phyloP scores from a whole-genome alignment of 305 asterid genomes.

The Fraxinus dipetala region DNA sequence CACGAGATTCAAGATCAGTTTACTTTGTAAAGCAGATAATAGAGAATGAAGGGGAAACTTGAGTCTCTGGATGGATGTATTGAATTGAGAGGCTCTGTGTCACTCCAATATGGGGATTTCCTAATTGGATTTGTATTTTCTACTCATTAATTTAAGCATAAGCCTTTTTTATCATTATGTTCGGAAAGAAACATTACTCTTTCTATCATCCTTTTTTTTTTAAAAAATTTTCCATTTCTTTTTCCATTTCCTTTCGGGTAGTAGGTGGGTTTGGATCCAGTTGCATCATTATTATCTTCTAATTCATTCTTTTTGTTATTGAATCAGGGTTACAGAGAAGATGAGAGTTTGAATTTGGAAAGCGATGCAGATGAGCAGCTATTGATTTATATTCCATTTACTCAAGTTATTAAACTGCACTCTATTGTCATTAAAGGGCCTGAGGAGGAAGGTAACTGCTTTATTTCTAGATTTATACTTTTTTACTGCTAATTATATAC shows the following conservation, averaged over 20 bases:
- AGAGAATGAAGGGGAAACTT: neutral
- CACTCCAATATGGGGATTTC: neutral
- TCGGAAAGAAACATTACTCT: neutral
- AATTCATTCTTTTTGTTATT: constrained; percentile 16
- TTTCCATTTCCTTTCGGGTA: neutral
- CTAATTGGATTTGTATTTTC: neutral
- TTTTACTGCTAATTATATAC: neutral
- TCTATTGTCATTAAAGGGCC: constrained; percentile 25
- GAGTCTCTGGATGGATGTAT: neutral
- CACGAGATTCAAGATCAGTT: neutral
- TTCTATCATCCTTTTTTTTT: too few relatives aligned
- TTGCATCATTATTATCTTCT: neutral
- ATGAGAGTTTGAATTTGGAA: constrained; percentile 74
- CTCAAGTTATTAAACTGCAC: constrained; percentile 37
- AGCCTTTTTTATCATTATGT: neutral
- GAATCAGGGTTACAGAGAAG: constrained; percentile 86
- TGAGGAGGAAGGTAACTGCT: constrained; percentile 72
- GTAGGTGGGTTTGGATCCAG: neutral
- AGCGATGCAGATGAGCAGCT: constrained; percentile 97
- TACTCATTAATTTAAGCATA: neutral
- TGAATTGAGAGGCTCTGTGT: neutral
- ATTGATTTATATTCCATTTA: constrained; percentile 75
- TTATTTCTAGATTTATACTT: constrained; percentile 16
- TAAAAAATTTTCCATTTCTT: neutral
- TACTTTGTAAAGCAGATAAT: neutral